phyloP scores from a whole-genome alignment of 2,329 filamentous ascomycete species.

The Botrytis tulipae region DNA sequence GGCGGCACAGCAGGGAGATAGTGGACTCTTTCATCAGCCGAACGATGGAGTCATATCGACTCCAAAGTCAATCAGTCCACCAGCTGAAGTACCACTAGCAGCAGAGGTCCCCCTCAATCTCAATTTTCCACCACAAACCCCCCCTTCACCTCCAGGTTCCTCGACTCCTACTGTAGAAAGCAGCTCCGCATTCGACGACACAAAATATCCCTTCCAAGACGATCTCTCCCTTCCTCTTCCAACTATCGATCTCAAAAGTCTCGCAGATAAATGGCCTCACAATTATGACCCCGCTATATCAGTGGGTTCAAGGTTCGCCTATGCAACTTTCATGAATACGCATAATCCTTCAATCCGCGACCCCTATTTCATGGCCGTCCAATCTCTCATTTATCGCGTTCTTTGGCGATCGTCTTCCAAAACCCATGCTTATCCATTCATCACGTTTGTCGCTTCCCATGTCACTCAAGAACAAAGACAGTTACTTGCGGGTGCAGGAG shows the following conservation, averaged over 20 bases:
- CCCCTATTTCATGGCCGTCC: conserved; percentile 26
- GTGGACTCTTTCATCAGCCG: neutral
- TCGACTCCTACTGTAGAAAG: neutral
- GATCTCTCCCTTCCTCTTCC: conserved; percentile 10
- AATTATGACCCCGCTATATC: conserved; percentile 43
- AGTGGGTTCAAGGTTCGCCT: conserved; percentile 3
- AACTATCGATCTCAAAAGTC: neutral
- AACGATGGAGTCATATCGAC: neutral
- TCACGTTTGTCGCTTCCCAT: conserved; percentile 24
- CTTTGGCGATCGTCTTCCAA: conserved; percentile 22
- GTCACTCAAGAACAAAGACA: conserved; percentile 21
- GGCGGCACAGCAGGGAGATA: neutral
- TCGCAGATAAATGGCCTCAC: conserved; percentile 12
- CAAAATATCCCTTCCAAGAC: conserved; percentile 18
- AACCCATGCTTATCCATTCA: conserved; percentile 22
- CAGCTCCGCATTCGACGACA: conserved; percentile 13
- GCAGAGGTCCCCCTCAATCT: neutral
- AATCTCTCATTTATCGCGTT: conserved; percentile 24
- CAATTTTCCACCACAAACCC: neutral
- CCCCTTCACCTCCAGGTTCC: neutral
- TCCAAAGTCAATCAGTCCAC: neutral
- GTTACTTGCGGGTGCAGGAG: conserved; percentile 23
- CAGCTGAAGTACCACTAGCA: neutral
- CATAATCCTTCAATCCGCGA: conserved; percentile 21
- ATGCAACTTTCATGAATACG: conserved; percentile 24